A percentile compares a stretch with the other conserved stretches of the same genome.
phyloP scores from a whole-genome alignment of 1,139 yeast genomes.

The Yamadazyma diospyri region DNA sequence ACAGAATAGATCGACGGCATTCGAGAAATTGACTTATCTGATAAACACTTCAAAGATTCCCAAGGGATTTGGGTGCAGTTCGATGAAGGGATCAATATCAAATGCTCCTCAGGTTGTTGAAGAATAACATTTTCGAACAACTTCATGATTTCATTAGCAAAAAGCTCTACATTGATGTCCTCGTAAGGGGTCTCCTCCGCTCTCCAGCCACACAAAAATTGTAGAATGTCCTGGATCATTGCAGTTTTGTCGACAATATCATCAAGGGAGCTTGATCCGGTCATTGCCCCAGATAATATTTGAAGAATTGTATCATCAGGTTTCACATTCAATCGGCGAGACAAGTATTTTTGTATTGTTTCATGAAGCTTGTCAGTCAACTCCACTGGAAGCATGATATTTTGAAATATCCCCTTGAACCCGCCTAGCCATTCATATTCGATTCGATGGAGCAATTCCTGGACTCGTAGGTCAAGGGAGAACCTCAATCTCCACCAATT shows the following conservation, averaged over 20 bases:
- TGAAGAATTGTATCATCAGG: neutral
- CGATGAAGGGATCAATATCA: constrained; percentile 66
- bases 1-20: constrained; percentile 64
- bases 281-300: neutral
- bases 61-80: constrained; percentile 73
- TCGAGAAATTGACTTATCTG: constrained; percentile 59
- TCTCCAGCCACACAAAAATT: constrained; percentile 64
- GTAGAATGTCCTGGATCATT: constrained; percentile 56
- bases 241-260: constrained; percentile 17
- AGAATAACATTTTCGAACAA: constrained; percentile 19
- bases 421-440: constrained; percentile 83
- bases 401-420: constrained; percentile 56
- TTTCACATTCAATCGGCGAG: constrained; percentile 2
- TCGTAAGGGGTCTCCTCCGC: constrained; percentile 57
- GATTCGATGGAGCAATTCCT: constrained; percentile 51
- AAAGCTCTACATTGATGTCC: constrained; percentile 56
- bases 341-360: constrained; percentile 9
- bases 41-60: constrained; percentile 71
- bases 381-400: neutral
- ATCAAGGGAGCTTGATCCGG: neutral
- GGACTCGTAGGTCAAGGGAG: constrained; percentile 54
- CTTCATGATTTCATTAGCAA: constrained; percentile 43
- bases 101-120: constrained; percentile 36
- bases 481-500: constrained; percentile 79
- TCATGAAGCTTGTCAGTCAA: constrained; percentile 5